These are phyloP conservation scores for Esteya vermicola DNA, from an alignment of 2,329 filamentous ascomycete species.

Conservation along the genomic window DNA sequence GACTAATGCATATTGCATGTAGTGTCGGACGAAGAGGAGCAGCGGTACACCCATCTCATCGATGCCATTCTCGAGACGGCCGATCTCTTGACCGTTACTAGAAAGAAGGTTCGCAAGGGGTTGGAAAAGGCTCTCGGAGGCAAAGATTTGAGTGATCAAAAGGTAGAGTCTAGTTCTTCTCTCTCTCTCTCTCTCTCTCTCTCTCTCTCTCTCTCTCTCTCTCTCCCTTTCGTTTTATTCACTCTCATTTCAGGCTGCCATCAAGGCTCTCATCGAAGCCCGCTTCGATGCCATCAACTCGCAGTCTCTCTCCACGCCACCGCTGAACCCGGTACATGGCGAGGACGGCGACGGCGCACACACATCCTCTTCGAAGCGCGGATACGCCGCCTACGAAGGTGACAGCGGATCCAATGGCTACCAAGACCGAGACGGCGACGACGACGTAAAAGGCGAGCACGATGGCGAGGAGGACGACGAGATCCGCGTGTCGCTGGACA, in stretches of 20 bases:
- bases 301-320: slow-evolving; percentile 27
- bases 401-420: no score
- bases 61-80: slow-evolving; percentile 43
- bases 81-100: slow-evolving; percentile 47
- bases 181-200: background rate
- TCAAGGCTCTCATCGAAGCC: slow-evolving; percentile 58
- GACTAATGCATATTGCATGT: no score
- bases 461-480: slow-evolving; percentile 20
- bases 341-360: slow-evolving; percentile 5
- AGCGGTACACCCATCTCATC: slow-evolving; percentile 42
- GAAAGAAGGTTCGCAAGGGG: slow-evolving; percentile 46
- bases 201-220: background rate
- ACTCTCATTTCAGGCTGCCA: slow-evolving; percentile 37
- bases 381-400: slow-evolving; percentile 18
- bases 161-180: slow-evolving; percentile 23
- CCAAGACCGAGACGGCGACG: no score
- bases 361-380: slow-evolving; percentile 21
- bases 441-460: slow-evolving; percentile 15
- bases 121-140: slow-evolving; percentile 39
- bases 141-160: slow-evolving; percentile 44
- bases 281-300: slow-evolving; percentile 58
- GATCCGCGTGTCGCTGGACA: slow-evolving; percentile 25
- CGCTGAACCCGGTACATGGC: slow-evolving; percentile 16
- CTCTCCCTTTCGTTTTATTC: background rate
- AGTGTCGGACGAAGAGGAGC: slow-evolving; percentile 37